phyloP scores from a whole-genome alignment of 2,329 filamentous ascomycete genomes.

The Esteya vermicola region DNA sequence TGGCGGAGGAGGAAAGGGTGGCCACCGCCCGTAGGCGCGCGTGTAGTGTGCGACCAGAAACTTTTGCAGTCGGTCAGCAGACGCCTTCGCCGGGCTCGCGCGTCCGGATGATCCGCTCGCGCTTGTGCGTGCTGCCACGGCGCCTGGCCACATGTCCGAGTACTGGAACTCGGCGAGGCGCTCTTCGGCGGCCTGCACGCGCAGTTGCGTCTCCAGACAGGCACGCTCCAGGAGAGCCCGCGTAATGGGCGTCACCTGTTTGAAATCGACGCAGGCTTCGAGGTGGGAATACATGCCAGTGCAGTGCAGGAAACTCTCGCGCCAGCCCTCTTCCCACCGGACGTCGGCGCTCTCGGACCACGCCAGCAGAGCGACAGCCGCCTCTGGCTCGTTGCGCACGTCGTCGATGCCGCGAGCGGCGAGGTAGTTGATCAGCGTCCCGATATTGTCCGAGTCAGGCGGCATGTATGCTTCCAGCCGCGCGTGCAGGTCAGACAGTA shows the following conservation, averaged over 20 bases:
- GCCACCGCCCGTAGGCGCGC: conserved; percentile 45
- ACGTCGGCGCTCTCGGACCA: conserved; percentile 51
- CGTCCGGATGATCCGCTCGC: conserved; percentile 16
- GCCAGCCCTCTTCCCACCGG: conserved; percentile 52
- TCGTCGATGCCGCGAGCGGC: conserved; percentile 47
- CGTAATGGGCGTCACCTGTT: conserved; percentile 44
- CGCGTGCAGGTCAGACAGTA: conserved; percentile 45
- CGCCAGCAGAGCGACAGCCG: conserved; percentile 45
- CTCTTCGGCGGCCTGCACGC: conserved; percentile 47
- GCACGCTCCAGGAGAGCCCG: conserved; percentile 48
- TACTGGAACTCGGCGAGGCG: conserved; percentile 47
- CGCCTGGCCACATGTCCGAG: conserved; percentile 42
- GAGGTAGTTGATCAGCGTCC: conserved; percentile 47
- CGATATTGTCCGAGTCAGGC: conserved; percentile 39
- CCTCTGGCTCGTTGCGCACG: conserved; percentile 43
- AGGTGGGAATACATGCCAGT: conserved; percentile 46
- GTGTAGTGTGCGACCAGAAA: conserved; percentile 48
- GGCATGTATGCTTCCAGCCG: conserved; percentile 46
- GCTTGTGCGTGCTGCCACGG: conserved; percentile 14
- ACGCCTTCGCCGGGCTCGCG: conserved; percentile 29
- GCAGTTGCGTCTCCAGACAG: conserved; percentile 45
- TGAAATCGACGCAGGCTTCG: conserved; percentile 41
- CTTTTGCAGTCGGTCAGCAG: conserved; percentile 43
- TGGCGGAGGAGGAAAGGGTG: too few relatives aligned
- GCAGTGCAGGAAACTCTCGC: conserved; percentile 52